These are phyloP conservation scores for Alternaria alternata DNA, from an alignment of 2,329 filamentous ascomycete species.

Conservation along the genomic window DNA sequence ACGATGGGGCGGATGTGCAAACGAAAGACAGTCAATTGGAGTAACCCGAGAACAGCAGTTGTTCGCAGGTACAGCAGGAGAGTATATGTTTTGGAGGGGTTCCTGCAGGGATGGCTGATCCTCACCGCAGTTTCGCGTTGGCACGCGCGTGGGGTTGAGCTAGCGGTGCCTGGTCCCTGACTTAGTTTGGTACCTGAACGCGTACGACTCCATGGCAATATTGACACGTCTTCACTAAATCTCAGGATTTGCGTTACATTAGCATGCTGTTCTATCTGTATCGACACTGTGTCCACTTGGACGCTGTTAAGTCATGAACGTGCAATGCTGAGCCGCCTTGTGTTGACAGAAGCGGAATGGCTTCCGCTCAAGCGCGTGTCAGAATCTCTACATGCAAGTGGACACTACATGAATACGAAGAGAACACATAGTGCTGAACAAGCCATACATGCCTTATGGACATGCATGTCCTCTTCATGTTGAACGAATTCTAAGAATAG, in stretches of 20 bases:
- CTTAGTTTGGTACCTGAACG: conserved; percentile 10
- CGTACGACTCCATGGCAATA: background rate
- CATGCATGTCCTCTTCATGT: background rate
- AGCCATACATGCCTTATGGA: background rate
- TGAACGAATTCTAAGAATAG: background rate
- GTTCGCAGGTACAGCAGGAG: conserved; percentile 16
- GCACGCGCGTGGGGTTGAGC: conserved; percentile 27
- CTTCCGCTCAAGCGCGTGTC: conserved; percentile 7
- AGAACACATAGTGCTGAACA: background rate
- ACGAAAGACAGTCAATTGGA: background rate
- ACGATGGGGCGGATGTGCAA: background rate
- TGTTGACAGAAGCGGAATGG: conserved; percentile 13
- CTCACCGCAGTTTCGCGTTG: conserved; percentile 30
- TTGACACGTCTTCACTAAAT: conserved; percentile 3
- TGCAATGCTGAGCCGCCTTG: conserved; percentile 7
- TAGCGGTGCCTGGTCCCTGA: conserved; percentile 21
- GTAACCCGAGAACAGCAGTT: background rate
- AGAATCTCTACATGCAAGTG: background rate
- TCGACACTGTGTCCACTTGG: background rate
- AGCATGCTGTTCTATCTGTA: background rate
- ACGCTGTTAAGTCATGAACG: background rate
- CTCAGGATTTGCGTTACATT: background rate
- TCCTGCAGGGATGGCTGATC: conserved; percentile 28
- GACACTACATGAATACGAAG: conserved; percentile 1
- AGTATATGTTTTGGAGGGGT: conserved; percentile 31